phyloP scores from a whole-genome alignment of 1,139 yeast species.

The Kazachstania sp. region DNA sequence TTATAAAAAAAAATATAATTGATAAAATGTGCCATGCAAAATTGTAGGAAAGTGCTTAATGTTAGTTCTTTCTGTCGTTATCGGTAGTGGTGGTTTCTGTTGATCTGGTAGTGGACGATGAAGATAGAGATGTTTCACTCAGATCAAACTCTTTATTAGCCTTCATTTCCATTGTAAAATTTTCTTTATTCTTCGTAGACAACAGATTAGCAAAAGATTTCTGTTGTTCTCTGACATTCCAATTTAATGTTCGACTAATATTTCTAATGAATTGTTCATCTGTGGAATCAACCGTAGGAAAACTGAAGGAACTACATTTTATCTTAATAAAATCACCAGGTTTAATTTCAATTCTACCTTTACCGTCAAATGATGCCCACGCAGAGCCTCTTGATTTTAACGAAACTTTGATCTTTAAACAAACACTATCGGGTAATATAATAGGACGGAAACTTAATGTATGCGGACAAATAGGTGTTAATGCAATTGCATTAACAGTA shows the following conservation, averaged over 20 bases:
- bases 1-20: too few relatives aligned
- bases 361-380: constrained; percentile 89
- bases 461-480: constrained; percentile 90
- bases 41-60: too few relatives aligned
- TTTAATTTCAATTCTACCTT: constrained; percentile 58
- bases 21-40: neutral
- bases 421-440: constrained; percentile 78
- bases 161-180: constrained; percentile 8
- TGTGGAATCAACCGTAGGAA: constrained; percentile 73
- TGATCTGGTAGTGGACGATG: neutral
- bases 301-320: constrained; percentile 72
- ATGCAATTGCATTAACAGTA: constrained; percentile 78
- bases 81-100: neutral
- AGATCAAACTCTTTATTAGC: constrained; percentile 1
- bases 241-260: constrained; percentile 72
- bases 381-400: constrained; percentile 61
- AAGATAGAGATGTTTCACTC: neutral
- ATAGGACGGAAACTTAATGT: constrained; percentile 83
- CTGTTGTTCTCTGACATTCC: constrained; percentile 81
- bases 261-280: constrained; percentile 75
- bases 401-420: constrained; percentile 67
- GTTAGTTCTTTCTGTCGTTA: neutral
- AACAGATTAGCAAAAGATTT: constrained; percentile 54
- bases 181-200: constrained; percentile 40
- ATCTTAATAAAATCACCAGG: constrained; percentile 73